Evolutionary conservation across 1,139 yeast genomes (phyloP).

Genomic region (Suhomyces chickasaworum): DNA sequence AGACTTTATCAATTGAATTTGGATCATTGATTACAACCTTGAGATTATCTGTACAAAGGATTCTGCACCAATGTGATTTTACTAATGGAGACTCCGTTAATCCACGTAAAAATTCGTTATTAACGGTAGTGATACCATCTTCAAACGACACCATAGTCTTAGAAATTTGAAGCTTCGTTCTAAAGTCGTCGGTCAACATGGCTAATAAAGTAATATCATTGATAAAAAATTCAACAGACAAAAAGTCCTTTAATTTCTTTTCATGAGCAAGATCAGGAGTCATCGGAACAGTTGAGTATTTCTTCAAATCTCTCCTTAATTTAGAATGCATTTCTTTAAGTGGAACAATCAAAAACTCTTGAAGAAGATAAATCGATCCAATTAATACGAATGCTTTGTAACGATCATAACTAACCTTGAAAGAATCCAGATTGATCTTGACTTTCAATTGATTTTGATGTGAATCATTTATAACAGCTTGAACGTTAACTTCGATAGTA

Average conservation of each 20-base stretch:
- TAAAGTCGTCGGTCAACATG: conserved; percentile 50
- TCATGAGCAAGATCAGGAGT: conserved; percentile 3
- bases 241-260: conserved; percentile 14
- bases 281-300: conserved; percentile 19
- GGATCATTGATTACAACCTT: conserved; percentile 24
- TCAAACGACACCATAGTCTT: conserved; percentile 23
- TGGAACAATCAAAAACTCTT: conserved; percentile 48
- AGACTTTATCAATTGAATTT: conserved; percentile 18
- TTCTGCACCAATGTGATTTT: conserved; percentile 52
- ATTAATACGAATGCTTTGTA: conserved; percentile 53
- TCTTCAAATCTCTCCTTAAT: conserved; percentile 28
- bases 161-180: conserved; percentile 48
- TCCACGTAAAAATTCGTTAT: conserved; percentile 43
- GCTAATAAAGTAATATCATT: conserved; percentile 28
- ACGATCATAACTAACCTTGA: conserved; percentile 45
- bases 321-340: conserved; percentile 26
- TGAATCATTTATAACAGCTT: conserved; percentile 18
- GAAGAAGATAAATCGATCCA: conserved; percentile 56
- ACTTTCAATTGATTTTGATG: conserved; percentile 31
- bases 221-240: conserved; percentile 23
- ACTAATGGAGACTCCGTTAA: conserved; percentile 58
- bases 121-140: conserved; percentile 24
- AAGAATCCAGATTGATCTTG: conserved; percentile 29
- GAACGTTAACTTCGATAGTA: conserved; percentile 17
- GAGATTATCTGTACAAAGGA: conserved; percentile 48